Base-by-base conservation (phyloP, 108 stramenopile species). In the Aurantiochytrium sp. region DNA sequence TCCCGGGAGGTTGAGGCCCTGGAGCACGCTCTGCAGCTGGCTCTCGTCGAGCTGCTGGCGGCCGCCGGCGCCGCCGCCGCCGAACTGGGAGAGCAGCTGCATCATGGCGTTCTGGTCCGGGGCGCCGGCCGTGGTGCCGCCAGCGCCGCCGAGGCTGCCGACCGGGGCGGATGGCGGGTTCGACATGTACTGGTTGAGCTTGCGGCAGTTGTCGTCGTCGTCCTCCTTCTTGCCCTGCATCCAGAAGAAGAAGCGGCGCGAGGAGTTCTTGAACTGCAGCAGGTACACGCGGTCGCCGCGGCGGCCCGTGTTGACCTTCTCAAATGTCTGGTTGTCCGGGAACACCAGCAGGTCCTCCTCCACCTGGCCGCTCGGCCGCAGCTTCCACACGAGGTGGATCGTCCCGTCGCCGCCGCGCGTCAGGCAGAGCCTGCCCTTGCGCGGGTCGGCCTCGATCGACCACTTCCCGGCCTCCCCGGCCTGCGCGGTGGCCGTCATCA, bases 321-420 rank as follows among this genome's bases (percentile, higher is more conserved):
- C 89, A 68, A 91, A 93, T 37, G 89, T 52, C 4, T 87, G 88
- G 52, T 92, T 92, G 22, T 91, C 90, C 4, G 90, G 89, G 27
- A 93, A 52, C n/a, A 92, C 91, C 4, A 93, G 88, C 15, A 91
- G 31, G 42, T 93, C 92, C 54, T 93, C 90, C 8, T 68, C 90
- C 32, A 87, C 81, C 24, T 73, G 48, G 4, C 85, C 87, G 87
- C 68, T 89, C 24, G 88, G 42, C 41, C 91, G 85, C 88, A 92
- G 89, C 69, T 89, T 90, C 92, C 92, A 93, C 50, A 91, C 42
- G 90, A 93, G 89, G 52, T 93, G 92, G 53, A 91, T 54, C 32
- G 92, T 86, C 17, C 90, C 92, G 52, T 91, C 89, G 1, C 32
- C 85, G 15, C 55, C 89, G 55, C 90, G 90, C 39, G 88, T 86